Evolutionary conservation across 768 basidiomycete genomes (phyloP), one percentile per base, ranked within the genome.

Genomic region (Trametes cubensis): DNA sequence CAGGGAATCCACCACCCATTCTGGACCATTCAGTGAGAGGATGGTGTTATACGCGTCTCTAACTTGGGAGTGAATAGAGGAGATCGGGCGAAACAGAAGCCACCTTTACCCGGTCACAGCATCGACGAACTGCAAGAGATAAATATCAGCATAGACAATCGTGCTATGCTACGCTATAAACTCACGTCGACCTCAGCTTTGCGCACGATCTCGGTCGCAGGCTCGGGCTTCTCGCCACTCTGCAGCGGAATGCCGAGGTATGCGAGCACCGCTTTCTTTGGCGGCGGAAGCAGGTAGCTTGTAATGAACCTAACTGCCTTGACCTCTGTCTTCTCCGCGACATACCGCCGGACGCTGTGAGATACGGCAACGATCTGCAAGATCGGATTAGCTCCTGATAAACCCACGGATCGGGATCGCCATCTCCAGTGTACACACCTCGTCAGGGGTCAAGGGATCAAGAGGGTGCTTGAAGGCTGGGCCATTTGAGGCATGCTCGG

Each of bases 141-240:
- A 30, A 55, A 14, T 18, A n/a, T 55, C 46, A 62, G 58, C 25
- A 52, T 45, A 45, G 28, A 15, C 17, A 53, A 47, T 26, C 25
- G 17, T 40, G 53, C n/a, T 6, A 28, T 48, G 38, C n/a, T 15
- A 30, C 41, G 23, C 1, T 3, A 13, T 28, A 3, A 18, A 70
- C 86, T 67, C 73, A 92, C 91, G 72, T 94, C 92, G 30, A 82
- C 82, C 70, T 93, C 90, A 6, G 91, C 90, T 72, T 83, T 88
- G 66, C 92, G 81, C 28, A 85, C 74, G 58, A 93, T 85, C 25
- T 76, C 75, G 2, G 83, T 79, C 2, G 76, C 66, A 17, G 69
- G 67, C 58, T 88, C 86, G 2, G 84, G 82, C 48, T 77, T 78
- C 25, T 75, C 78, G 17, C 89, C 90, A 4, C 87, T 84, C 0